Evolutionary conservation across 192 early-diverging fungal genomes (phyloP).

Genomic region (Coemansia sp.): DNA sequence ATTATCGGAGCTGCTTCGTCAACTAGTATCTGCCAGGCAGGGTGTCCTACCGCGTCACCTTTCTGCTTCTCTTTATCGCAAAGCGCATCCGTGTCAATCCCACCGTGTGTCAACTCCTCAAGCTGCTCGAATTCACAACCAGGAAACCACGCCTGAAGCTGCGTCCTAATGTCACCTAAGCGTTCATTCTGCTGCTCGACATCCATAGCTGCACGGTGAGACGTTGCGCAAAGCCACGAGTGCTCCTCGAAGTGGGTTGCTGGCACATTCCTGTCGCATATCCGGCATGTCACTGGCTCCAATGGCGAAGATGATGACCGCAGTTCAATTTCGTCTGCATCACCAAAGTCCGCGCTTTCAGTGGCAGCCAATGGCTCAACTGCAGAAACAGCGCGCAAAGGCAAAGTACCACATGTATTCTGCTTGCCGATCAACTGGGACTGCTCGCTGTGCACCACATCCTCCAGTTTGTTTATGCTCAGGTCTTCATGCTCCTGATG

Average conservation of each 20-base stretch:
- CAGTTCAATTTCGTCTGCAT: constrained; percentile 1
- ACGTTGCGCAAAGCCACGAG: constrained; percentile 46
- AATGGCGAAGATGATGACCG: not conserved
- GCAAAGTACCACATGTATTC: not conserved
- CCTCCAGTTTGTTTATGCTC: not conserved
- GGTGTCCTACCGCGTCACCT: constrained; percentile 15
- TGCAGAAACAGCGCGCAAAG: too few species aligned
- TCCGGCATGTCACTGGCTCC: constrained; percentile 43
- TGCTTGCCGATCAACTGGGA: not conserved
- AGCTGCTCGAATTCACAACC: constrained; percentile 29
- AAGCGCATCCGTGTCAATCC: constrained; percentile 9
- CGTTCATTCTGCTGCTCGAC: constrained; percentile 45
- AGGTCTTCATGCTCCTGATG: not conserved
- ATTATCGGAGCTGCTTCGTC: constrained; percentile 9
- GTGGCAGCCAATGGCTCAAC: too few species aligned
- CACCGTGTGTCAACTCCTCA: constrained; percentile 28
- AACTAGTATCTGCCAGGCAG: constrained; percentile 27
- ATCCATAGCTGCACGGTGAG: constrained; percentile 47
- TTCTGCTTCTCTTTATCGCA: constrained; percentile 13
- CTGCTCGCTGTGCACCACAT: not conserved
- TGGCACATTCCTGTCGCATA: constrained; percentile 39
- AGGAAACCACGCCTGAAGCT: constrained; percentile 45
- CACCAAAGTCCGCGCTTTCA: not conserved
- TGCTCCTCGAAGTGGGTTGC: constrained; percentile 46
- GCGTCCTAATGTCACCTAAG: constrained; percentile 28